Evolutionary conservation across 225 moss, liverwort and hornwort species (phyloP).

Genomic region (Anthoceros angustus): DNA sequence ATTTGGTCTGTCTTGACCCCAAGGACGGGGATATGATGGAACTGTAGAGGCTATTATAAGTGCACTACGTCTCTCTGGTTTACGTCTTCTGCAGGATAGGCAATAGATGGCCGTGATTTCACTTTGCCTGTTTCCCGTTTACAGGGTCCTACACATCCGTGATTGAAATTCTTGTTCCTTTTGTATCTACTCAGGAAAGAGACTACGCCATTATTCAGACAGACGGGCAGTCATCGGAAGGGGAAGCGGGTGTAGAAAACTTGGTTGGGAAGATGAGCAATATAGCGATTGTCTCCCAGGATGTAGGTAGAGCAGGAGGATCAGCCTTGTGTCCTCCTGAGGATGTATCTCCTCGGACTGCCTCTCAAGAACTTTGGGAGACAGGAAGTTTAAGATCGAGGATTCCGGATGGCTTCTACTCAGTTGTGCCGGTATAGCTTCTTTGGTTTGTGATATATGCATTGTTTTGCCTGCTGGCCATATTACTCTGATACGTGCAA

Average conservation of each 20-base stretch:
- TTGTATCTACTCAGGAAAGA: slow-evolving; percentile 15
- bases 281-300: slow-evolving; percentile 20
- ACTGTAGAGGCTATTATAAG: no score
- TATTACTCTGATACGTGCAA: no score
- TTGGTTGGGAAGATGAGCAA: slow-evolving; percentile 51
- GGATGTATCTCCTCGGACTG: slow-evolving; percentile 57
- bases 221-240: slow-evolving; percentile 30
- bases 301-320: not conserved
- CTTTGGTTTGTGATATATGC: not conserved
- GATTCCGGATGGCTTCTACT: slow-evolving; percentile 89
- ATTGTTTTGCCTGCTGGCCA: no score
- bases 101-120: no score
- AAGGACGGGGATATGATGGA: not conserved
- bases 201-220: slow-evolving; percentile 22
- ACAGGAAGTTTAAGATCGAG: slow-evolving; percentile 58
- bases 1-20: not conserved
- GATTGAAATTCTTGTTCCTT: no score
- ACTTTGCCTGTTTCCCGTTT: no score
- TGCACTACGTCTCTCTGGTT: no score
- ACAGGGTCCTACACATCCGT: no score
- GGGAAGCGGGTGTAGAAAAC: slow-evolving; percentile 21
- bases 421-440: slow-evolving; percentile 59
- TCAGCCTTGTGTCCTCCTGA: slow-evolving; percentile 15
- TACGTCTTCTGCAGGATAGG: no score
- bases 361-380: slow-evolving; percentile 89